Evolutionary conservation across 108 stramenopile species (phyloP).

Genomic region (Aurantiochytrium sp.): DNA sequence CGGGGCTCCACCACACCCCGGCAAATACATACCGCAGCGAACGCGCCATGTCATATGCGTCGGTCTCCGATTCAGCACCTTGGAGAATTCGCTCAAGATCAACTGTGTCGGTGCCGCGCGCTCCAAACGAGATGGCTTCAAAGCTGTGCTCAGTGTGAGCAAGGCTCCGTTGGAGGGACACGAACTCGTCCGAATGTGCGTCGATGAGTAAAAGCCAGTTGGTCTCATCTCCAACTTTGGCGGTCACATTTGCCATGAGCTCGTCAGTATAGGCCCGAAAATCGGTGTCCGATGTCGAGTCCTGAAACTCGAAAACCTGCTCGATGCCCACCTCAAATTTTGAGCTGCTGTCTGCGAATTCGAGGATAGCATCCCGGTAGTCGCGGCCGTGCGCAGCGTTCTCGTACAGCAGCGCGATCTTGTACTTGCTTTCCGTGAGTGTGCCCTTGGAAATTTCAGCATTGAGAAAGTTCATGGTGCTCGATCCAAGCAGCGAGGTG

Average conservation of each 20-base stretch:
- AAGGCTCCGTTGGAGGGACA: background rate
- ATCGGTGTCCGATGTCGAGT: background rate
- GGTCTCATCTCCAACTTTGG: background rate
- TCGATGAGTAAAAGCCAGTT: background rate
- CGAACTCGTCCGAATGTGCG: background rate
- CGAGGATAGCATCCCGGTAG: background rate
- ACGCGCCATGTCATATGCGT: background rate
- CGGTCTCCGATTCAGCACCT: background rate
- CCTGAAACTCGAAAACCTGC: background rate
- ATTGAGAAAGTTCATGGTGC: background rate
- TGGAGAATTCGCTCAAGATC: background rate
- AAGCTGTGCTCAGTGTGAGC: background rate
- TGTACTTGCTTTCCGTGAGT: background rate
- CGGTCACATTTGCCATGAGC: background rate
- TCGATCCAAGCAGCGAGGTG: background rate
- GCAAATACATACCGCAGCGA: background rate
- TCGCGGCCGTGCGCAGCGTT: background rate
- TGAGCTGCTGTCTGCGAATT: background rate
- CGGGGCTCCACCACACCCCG: slow-evolving; percentile 14
- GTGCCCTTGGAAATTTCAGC: background rate
- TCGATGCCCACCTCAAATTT: background rate
- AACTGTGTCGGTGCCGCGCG: background rate
- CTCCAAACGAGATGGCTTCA: background rate
- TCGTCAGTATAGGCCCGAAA: background rate
- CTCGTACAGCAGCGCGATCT: background rate